Evolutionary conservation across 805 yeast genomes (phyloP), one percentile per base, ranked within the genome.

Genomic region (Suhomyces sp.): DNA sequence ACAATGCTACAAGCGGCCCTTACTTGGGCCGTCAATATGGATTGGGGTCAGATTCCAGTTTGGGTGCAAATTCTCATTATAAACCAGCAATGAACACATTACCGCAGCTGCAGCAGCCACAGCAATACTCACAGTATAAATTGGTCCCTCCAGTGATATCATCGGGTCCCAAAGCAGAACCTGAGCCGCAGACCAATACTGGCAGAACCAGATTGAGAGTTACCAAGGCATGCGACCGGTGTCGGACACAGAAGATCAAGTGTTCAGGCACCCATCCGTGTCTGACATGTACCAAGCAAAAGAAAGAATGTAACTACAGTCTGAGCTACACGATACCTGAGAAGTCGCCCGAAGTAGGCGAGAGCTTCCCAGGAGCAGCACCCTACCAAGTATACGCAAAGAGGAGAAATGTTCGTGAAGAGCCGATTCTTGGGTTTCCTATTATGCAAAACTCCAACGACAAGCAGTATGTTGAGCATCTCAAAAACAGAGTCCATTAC

Each of bases 191-290:
- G 2, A 9, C 43, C 29, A 9, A 9, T 15, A 21, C 21, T 10
- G 29, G 46, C 12, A 31, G 29, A 24, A 43, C 47, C 15, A 48
- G 79, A 27, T 56, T 72, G 52, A 62, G 83, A 44, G 85, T 80
- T 8, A 67, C 71, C 49, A 76, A 72, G 54, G 87, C 86, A 1
- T 83, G 87, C 56, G 80, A 77, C 49, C 67, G 82, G 20, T 83
- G 87, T 61, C 69, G 83, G 51, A 65, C 69, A 35, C 82, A 79
- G 53, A 82, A 83, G 62, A 79, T 80, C 52, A 82, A 83, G 57
- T 83, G 87, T 61, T 73, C 81, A 47, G 85, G 85, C 4, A 67
- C 71, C 13, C 57, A 56, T 43, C 86, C 86, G 8, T 83, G 87
- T 54, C 52, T 55, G 4, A 72, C 76, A 6, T 83, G 87, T 61